Base-by-base conservation (phyloP, 176 grass and related monocot species). In the Triticum aestivum region DNA sequence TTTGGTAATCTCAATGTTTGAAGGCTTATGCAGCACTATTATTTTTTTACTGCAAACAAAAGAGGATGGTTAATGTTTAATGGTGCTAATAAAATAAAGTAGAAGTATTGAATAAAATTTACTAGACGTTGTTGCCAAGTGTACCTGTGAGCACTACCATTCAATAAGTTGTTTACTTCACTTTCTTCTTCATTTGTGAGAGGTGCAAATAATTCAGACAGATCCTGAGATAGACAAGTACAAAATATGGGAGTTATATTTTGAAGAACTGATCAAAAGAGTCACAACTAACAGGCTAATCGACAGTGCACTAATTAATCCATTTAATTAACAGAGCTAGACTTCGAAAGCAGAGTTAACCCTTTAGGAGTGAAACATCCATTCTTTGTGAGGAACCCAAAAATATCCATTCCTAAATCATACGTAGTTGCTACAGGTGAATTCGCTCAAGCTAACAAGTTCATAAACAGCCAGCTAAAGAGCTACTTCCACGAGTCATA, bases 1-100 rank as follows among this genome's bases (percentile, higher is more conserved):
- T 83, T 70, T 83, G 75, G 87, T 90, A 86, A 94, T 91, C 79
- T 81, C 86, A 61, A 94, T 94, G 78, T 89, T 97, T 74, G 94
- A 97, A 73, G 67, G 38, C 67, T 77, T 61, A 70, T 97, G 94
- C 39, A 11, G 85, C 42, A 94, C 88, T 79, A 94, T 51, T 45
- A 92, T 77, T 47, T 74, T 26, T 17, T 87, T 77, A 79, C 92
- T 94, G 86, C 79, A 87, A 84, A 82, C 51, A 44, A 0, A 78
- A 93, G 12, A 29, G 5, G 9, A 77, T 6, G n/a, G 70, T 6
- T 49, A 79, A 52, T 80, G 35, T 4, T 72, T 83, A 33, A 78
- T 65, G 17, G 15, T 62, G 38, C 42, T 12, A 86, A 69, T n/a
- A 79, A 83, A 51, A 49, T 78, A 33, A 27, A 45, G 15, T 5